These are phyloP conservation scores for Remersonia thermophila DNA, from an alignment of 2,329 filamentous ascomycete species.

Conservation along the genomic window DNA sequence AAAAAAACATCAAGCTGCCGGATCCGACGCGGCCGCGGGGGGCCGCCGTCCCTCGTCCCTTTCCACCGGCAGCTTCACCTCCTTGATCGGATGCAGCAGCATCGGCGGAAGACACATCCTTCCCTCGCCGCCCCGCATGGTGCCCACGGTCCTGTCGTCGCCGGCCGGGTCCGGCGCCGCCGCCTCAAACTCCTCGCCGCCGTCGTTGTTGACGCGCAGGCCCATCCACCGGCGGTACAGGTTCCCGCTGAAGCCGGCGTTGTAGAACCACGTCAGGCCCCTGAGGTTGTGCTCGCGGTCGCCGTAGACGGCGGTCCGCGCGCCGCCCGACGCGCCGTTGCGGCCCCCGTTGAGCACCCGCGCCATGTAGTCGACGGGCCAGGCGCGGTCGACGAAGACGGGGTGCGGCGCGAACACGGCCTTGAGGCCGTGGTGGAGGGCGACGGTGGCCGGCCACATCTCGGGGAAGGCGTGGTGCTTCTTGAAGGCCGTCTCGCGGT, in stretches of 20 bases:
- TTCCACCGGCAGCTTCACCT: constrained; percentile 53
- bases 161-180: constrained; percentile 40
- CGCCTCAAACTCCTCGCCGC: constrained; percentile 64
- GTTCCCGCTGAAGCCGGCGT: constrained; percentile 67
- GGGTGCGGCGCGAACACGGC: constrained; percentile 85
- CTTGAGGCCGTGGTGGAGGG: constrained; percentile 85
- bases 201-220: constrained; percentile 64
- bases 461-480: constrained; percentile 90
- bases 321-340: constrained; percentile 63
- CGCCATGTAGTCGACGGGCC: constrained; percentile 69
- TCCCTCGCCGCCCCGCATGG: constrained; percentile 58
- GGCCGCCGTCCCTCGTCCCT: constrained; percentile 33
- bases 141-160: constrained; percentile 33
- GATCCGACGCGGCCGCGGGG: constrained; percentile 45
- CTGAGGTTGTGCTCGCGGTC: constrained; percentile 81
- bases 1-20: constrained; percentile 24
- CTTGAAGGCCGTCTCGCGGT: constrained; percentile 71
- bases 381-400: constrained; percentile 73
- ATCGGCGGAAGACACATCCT: constrained; percentile 87
- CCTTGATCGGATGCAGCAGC: constrained; percentile 80
- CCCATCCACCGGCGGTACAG: constrained; percentile 81
- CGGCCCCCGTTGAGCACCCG: constrained; percentile 68
- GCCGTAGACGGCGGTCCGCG: constrained; percentile 61
- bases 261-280: constrained; percentile 87
- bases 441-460: constrained; percentile 86